phyloP scores from a whole-genome alignment of 805 yeast species.

The Lachancea meyersii region DNA sequence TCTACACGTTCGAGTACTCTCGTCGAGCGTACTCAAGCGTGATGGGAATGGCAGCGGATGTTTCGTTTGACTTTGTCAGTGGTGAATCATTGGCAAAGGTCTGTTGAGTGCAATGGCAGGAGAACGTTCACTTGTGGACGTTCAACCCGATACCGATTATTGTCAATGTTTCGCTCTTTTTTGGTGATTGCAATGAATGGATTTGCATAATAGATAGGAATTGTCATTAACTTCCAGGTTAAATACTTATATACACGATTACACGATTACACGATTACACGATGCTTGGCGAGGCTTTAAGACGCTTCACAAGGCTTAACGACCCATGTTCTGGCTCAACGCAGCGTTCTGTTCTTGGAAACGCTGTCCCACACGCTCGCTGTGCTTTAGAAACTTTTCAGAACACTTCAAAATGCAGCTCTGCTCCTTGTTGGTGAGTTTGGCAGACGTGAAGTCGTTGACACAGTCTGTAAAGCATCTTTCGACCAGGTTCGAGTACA shows the following conservation, averaged over 20 bases:
- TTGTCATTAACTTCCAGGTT: background rate
- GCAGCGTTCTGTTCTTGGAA: conserved; percentile 95
- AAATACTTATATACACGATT: too few species aligned
- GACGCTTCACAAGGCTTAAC: conserved; percentile 10
- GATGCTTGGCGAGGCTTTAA: background rate
- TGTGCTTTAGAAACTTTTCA: conserved; percentile 95
- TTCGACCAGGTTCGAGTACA: conserved; percentile 90
- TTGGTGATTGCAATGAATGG: too few species aligned
- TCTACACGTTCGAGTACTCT: conserved; percentile 12
- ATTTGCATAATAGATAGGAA: background rate
- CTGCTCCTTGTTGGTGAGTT: conserved; percentile 78
- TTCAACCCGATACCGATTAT: conserved; percentile 36
- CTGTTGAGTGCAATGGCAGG: conserved; percentile 37
- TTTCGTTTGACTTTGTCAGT: conserved; percentile 25
- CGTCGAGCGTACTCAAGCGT: too few species aligned
- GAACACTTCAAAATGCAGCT: conserved; percentile 86
- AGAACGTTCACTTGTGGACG: conserved; percentile 13
- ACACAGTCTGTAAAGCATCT: conserved; percentile 98
- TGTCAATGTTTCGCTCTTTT: conserved; percentile 22
- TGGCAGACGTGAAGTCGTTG: conserved; percentile 92
- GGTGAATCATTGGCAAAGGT: conserved; percentile 14
- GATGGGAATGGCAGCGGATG: conserved; percentile 33
- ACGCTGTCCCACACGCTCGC: conserved; percentile 96
- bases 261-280: conserved; percentile 1
- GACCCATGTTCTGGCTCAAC: conserved; percentile 63